Base-by-base conservation (phyloP, 805 yeast species). In the Metschnikowia koreensis region DNA sequence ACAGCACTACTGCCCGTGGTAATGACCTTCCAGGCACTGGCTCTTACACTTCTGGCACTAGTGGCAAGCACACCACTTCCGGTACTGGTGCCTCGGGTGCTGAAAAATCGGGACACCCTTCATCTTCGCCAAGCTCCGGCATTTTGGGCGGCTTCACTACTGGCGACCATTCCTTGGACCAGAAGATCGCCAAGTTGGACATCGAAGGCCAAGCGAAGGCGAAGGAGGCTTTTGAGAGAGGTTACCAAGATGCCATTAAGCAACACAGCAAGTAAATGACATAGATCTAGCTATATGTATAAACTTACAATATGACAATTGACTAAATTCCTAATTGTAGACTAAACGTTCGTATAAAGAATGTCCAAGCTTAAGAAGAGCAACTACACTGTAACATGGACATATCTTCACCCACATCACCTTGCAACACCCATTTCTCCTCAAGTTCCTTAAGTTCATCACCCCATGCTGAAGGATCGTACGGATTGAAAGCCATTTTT, bases 381-480 rank as follows among this genome's bases (percentile, higher is more conserved):
- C 97, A 91, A 43, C 91, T 81, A 63, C 93, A 86, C 62, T 84
- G 91, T 39, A 77, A 67, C 86, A 87, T 89, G 22, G 83, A 73
- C 50, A 74, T 77, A 1, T 74, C 74, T 8, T 73, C 77, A 1
- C 82, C 82, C 8, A 72, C 77, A 33, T 79, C 81, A 11, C 81
- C 80, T 50, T 70, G 78, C 27, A 66, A 48, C 39, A 74, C 46
- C 89, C 90, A 85, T 50, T 66, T 70, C 6, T 66, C 51, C 49
- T 84, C 89, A 3, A 81, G 52, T 1, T 86, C 89, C 56, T 83
- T 81, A 36, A 78, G 68, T 6, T 80, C 83, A 28, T 73, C 76
- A 1, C 90, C 89, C 87, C 96, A 89, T 74, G 83, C 78, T 0
- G 70, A 55, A 4, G 71, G 71, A 56, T 86, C 86, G 66, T 80